These are phyloP conservation scores for Potentilla sterilis DNA, from an alignment of 306 rosid species.

Conservation along the genomic window DNA sequence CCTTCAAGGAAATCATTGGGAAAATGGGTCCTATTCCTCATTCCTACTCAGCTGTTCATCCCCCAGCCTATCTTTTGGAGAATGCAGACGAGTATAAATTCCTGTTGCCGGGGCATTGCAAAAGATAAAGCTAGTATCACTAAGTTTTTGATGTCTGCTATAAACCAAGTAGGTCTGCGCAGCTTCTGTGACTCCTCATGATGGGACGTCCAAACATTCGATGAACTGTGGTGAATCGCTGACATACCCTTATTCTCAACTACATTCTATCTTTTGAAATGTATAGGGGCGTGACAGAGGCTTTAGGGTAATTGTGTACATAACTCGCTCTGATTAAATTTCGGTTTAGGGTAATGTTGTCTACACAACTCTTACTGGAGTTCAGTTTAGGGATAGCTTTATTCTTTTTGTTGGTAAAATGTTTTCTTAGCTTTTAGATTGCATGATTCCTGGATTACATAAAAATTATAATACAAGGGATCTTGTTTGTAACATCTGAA, in stretches of 20 bases:
- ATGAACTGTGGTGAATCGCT: neutral
- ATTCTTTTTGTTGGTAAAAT: neutral
- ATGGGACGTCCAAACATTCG: neutral
- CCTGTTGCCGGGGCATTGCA: neutral
- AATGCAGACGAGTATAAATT: neutral
- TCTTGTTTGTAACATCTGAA: neutral
- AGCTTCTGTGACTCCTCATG: neutral
- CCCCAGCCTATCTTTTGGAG: neutral
- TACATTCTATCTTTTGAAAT: neutral
- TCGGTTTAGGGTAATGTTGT: neutral
- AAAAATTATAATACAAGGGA: neutral
- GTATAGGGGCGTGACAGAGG: neutral
- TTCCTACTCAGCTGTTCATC: slow-evolving; percentile 5
- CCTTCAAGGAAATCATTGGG: neutral
- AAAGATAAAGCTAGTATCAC: neutral
- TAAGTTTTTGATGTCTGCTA: neutral
- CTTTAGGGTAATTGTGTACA: neutral
- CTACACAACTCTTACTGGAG: neutral
- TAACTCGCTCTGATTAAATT: neutral
- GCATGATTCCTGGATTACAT: neutral
- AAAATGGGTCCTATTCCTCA: neutral
- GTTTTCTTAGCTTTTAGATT: neutral
- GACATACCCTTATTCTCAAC: neutral
- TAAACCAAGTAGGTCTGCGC: neutral
- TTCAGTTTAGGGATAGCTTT: neutral